Conservation (phyloP, 2,329 filamentous ascomycete species). For the Magnaporthiopsis incrustans region DNA sequence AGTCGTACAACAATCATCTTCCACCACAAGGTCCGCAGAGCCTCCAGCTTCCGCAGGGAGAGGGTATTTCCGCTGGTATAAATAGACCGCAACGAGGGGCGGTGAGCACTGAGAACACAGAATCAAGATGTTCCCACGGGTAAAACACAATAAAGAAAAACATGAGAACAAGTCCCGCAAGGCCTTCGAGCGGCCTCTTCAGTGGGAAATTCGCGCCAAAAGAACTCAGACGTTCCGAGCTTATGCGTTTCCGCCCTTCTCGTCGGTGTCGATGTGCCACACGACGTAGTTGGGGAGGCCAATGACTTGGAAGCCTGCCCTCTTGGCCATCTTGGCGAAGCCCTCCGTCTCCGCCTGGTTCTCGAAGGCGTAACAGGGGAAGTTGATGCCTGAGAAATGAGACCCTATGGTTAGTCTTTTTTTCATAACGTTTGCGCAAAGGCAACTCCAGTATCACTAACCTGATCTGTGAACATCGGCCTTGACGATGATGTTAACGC, state of each 20-base stretch:
- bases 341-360: constrained; percentile 99
- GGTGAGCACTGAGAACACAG: neutral
- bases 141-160: neutral
- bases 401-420: neutral
- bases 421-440: no score
- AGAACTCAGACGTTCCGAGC: neutral
- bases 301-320: constrained; percentile 85
- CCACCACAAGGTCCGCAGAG: neutral
- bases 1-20: constrained; percentile 8
- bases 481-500: constrained; percentile 96
- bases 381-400: constrained; percentile 71
- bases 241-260: constrained; percentile 76
- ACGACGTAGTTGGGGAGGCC: constrained; percentile 96
- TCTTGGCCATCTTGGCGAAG: constrained; percentile 97
- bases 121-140: neutral
- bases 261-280: constrained; percentile 95
- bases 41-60: neutral
- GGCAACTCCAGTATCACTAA: constrained; percentile 22
- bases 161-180: neutral
- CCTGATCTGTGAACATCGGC: constrained; percentile 93
- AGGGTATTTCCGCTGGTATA: neutral
- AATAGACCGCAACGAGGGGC: neutral
- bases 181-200: no score
- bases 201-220: neutral
- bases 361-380: constrained; percentile 92